Conservation (phyloP, 768 basidiomycete genomes). For the Boletus pseudopeckii region DNA sequence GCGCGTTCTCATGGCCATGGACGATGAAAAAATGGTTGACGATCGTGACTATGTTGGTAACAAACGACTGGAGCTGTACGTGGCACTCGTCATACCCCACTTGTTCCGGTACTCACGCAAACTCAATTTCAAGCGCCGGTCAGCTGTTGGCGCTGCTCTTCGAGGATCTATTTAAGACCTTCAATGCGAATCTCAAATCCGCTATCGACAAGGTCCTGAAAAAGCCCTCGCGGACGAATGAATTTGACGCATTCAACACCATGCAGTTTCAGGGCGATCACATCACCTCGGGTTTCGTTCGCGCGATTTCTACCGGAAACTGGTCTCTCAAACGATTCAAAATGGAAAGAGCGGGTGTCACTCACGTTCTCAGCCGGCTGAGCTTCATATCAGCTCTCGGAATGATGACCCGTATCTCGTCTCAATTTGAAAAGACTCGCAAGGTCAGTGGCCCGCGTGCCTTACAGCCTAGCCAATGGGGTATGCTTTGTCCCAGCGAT, state of each 20-base stretch:
- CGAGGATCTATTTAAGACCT: constrained; percentile 98
- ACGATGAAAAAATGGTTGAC: constrained; percentile 95
- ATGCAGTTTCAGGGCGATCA: constrained; percentile 97
- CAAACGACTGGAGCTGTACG: constrained; percentile 95
- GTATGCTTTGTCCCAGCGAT: constrained; percentile 95
- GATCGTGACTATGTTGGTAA: constrained; percentile 99
- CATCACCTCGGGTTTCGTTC: constrained; percentile 92
- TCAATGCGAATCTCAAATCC: constrained; percentile 91
- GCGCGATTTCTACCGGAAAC: constrained; percentile 97
- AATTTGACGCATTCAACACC: constrained; percentile 92
- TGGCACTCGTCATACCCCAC: constrained; percentile 15
- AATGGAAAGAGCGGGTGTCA: constrained; percentile 98
- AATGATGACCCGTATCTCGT: constrained; percentile 99
- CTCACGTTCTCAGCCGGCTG: constrained; percentile 92
- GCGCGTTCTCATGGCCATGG: constrained; percentile 93
- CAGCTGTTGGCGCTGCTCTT: constrained; percentile 94
- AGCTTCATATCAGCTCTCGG: constrained; percentile 97
- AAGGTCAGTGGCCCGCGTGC: constrained; percentile 98
- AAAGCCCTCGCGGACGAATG: constrained; percentile 89
- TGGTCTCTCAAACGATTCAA: constrained; percentile 99
- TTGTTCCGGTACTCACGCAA: constrained; percentile 8
- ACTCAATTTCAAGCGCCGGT: constrained; percentile 69
- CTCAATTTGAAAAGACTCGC: constrained; percentile 98
- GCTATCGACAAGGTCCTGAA: constrained; percentile 97
- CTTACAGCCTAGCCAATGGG: constrained; percentile 98